phyloP scores from a whole-genome alignment of 2,329 filamentous ascomycete genomes.

The Beauveria brongniartii region DNA sequence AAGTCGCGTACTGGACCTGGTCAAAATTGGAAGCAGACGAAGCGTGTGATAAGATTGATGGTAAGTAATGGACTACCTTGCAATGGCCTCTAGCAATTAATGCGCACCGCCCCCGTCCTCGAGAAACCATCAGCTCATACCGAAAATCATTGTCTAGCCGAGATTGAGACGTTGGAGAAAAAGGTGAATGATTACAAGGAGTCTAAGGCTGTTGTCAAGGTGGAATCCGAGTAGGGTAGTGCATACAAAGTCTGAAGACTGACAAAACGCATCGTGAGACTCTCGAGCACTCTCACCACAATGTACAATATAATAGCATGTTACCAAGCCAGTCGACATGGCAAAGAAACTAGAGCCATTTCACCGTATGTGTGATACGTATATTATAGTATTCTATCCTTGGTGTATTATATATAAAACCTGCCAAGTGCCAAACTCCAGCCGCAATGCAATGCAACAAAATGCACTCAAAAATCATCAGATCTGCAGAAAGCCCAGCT shows the following conservation, averaged over 20 bases:
- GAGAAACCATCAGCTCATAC: background rate
- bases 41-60: slow-evolving; percentile 48
- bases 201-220: background rate
- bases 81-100: background rate
- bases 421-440: background rate
- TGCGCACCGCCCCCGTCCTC: too few species aligned
- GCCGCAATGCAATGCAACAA: background rate
- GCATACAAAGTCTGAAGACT: too few species aligned
- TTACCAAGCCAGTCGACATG: background rate
- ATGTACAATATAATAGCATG: background rate
- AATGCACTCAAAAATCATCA: background rate
- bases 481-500: background rate
- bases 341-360: background rate
- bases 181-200: slow-evolving; percentile 9
- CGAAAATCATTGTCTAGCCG: background rate
- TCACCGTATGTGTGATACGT: too few species aligned
- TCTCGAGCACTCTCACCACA: background rate
- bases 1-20: slow-evolving; percentile 69
- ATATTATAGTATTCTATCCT: background rate
- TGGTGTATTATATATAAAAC: background rate
- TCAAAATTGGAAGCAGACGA: slow-evolving; percentile 66
- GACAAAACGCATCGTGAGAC: background rate
- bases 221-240: background rate
- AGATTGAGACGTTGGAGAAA: slow-evolving; percentile 9
- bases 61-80: slow-evolving; percentile 29